Percentiles rank a stretch among this genome's conserved stretches.
Evolutionary conservation across 169 alveolate genomes (phyloP).

Genomic region (Perkinsus olseni): DNA sequence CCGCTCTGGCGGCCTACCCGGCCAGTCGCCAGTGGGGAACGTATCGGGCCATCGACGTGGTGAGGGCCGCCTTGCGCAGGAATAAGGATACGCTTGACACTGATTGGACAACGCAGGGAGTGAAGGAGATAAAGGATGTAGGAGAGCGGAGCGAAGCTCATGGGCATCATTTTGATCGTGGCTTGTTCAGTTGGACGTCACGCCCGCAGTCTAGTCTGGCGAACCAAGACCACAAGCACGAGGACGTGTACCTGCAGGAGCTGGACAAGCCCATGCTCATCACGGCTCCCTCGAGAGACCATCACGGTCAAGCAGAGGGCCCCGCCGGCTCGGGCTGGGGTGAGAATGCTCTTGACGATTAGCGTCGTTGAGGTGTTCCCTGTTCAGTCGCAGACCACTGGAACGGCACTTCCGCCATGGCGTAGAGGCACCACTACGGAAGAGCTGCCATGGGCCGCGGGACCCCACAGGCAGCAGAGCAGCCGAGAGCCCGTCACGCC

Average conservation of each 20-base stretch:
- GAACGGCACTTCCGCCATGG: background rate
- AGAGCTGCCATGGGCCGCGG: background rate
- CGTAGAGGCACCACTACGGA: background rate
- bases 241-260: background rate
- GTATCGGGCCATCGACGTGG: background rate
- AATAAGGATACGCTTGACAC: background rate
- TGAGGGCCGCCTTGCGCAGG: background rate
- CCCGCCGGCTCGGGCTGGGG: background rate
- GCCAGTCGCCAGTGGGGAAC: background rate
- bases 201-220: background rate
- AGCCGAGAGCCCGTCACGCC: background rate
- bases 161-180: background rate
- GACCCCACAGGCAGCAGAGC: background rate
- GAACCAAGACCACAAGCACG: background rate
- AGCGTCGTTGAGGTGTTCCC: background rate
- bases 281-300: background rate
- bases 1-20: background rate
- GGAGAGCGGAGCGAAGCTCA: background rate
- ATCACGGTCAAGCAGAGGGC: background rate
- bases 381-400: background rate
- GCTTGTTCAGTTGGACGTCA: background rate
- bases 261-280: background rate
- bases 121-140: background rate
- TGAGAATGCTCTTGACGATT: background rate
- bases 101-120: background rate